Evolutionary conservation across 352 stramenopile genomes (phyloP).

Genomic region (Phytopythium oedochilum): DNA sequence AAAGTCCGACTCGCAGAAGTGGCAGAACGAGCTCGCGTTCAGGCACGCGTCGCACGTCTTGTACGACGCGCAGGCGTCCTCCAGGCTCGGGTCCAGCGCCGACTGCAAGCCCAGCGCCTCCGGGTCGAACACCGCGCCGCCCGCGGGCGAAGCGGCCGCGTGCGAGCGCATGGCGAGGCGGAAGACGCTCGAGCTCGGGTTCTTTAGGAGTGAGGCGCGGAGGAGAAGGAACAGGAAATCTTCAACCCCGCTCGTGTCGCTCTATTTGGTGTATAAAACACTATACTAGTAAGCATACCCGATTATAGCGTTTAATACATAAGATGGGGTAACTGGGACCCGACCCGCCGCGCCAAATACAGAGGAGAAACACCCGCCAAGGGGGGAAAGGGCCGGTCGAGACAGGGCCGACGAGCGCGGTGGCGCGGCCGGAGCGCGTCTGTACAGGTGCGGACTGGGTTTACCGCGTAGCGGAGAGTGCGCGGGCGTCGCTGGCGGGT

Average conservation of each 20-base stretch:
- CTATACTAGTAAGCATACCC: background rate
- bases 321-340: too few species aligned
- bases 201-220: background rate
- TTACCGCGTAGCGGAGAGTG: background rate
- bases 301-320: background rate
- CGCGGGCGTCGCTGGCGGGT: background rate
- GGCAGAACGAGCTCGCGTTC: slow-evolving; percentile 66
- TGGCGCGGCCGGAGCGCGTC: background rate
- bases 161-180: background rate
- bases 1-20: slow-evolving; percentile 84
- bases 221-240: background rate
- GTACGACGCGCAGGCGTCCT: slow-evolving; percentile 41
- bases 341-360: background rate
- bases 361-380: background rate
- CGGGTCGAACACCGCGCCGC: background rate
- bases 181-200: background rate
- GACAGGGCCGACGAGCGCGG: background rate
- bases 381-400: background rate
- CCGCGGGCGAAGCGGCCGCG: background rate
- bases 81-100: slow-evolving; percentile 6
- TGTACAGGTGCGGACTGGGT: background rate
- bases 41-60: slow-evolving; percentile 77
- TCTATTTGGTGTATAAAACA: background rate
- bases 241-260: background rate
- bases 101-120: slow-evolving; percentile 4